Evolutionary conservation across 148 eudicot genomes (phyloP).

Genomic region (Tetragonia tetragonoides): DNA sequence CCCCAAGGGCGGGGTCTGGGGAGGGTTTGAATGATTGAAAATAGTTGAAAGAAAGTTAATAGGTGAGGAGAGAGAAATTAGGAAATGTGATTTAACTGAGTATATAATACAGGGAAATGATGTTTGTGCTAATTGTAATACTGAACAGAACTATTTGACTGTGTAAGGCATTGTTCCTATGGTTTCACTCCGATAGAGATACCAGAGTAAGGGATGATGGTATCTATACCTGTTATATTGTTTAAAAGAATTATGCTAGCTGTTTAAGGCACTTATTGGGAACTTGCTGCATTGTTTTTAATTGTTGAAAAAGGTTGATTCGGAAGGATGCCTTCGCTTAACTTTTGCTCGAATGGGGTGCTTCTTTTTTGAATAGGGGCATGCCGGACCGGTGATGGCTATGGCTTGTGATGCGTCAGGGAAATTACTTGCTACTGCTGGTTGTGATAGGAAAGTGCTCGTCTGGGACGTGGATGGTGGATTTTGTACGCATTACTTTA

Average conservation of each 20-base stretch:
- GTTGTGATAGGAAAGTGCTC: slow-evolving; percentile 83
- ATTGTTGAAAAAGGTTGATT: neutral
- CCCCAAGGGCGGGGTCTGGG: no score
- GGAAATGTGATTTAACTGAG: no score
- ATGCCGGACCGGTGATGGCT: slow-evolving; percentile 85
- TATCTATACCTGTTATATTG: no score
- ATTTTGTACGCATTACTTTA: slow-evolving; percentile 87
- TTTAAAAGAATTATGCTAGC: neutral
- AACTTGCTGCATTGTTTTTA: neutral
- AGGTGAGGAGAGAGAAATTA: no score
- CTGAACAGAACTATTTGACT: no score
- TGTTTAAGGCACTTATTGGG: neutral
- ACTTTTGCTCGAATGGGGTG: neutral
- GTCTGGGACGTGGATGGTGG: slow-evolving; percentile 97
- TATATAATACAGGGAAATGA: no score
- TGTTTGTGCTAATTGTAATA: no score
- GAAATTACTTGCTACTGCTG: slow-evolving; percentile 94
- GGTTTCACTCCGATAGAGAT: no score
- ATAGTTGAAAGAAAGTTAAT: no score
- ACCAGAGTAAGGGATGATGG: no score
- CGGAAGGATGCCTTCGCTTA: neutral
- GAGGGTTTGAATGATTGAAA: no score
- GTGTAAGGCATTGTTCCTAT: no score
- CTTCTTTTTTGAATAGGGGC: slow-evolving; percentile 49
- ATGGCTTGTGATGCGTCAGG: slow-evolving; percentile 93